Evolutionary conservation across 2,329 filamentous ascomycete genomes (phyloP), one percentile per base, ranked within the genome.

Genomic region (Aspergillus neoniger): DNA sequence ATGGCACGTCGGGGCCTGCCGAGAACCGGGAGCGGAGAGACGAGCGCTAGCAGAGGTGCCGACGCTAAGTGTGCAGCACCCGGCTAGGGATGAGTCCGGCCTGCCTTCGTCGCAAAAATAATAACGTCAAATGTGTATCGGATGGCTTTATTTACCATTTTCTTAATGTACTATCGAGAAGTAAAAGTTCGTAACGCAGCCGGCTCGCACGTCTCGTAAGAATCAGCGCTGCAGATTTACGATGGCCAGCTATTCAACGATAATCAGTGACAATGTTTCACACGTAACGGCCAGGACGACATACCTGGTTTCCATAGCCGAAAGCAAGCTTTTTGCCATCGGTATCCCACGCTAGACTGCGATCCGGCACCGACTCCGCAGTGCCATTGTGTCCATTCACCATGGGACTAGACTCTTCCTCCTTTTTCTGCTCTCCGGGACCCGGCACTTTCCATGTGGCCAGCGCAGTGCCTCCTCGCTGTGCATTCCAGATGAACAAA

Each of bases 251-350:
- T 77, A 49, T 44, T 41, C 9, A 17, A 30, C 12, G 14, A 32
- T 25, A 7, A 30, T 63, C 25, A 67, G 63, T 43, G 32, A 55
- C 36, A 6, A 23, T 43, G 49, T 19, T 12, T 9, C 14, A 54
- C 23, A 48, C 32, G 39, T 60, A 57, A 62, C 41, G 54, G 44
- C 41, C 23, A 19, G 25, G 43, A 59, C 17, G 53, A 68, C 74
- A 43, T 73, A 84, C 82, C 78, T 82, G 78, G 63, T 77, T 78
- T 30, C 77, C 78, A 59, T 81, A 76, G 25, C 79, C 80, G 67
- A 83, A 81, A 2, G 79, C 81, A 59, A 85, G 73, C 65, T 79
- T 82, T 66, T 81, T 81, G n/a, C 82, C 82, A 68, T 84, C 80
- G 12, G 75, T 75, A 68, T 83, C 82, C 83, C 83, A 85, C 30